Base-by-base conservation (phyloP, 2,329 filamentous ascomycete genomes). In the Keithomyces neogunnii region DNA sequence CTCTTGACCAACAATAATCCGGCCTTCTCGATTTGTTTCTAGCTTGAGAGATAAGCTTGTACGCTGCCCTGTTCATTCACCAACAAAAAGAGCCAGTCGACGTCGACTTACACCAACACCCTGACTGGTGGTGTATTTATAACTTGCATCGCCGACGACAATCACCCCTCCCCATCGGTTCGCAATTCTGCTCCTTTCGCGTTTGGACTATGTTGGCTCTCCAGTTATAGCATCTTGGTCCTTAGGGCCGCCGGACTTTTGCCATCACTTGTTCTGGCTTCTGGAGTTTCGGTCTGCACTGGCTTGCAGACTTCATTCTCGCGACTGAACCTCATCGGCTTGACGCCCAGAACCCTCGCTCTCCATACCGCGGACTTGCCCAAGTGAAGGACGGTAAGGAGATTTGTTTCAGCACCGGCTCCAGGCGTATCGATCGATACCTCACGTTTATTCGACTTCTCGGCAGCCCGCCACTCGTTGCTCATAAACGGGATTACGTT, bases 201-300 rank as follows among this genome's bases (percentile, higher is more conserved):
- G 19, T 19, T 28, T 46, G 42, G 42, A 69, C 55, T 53, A 69
- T 69, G 67, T 65, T 57, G 52, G 58, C 55, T 55, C 50, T 54
- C 52, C 59, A 57, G 45, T 69, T 69, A 69, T 69, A 69, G 60
- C 67, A 64, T 51, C 32, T 57, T 60, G 49, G 66, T 69, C 67
- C 67, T 64, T 61, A 66, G 66, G 67, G 66, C 69, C 66, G 63
- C 58, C 55, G 28, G 49, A 32, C 45, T 53, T 55, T 51, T 50
- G 19, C 19, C 55, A 53, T 40, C 48, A 50, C 50, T 52, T 46
- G 48, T 49, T 47, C 52, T 53, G 48, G 35, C n/a, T 40, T 5
- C 48, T 52, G 50, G 51, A 53, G 45, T 50, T 52, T 53, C 57
- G 53, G 52, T 54, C 56, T 58, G 52, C 56, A 60, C 57, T 57